Base-by-base conservation (phyloP, 2,329 filamentous ascomycete genomes). In the Trichocomaceae sp. region DNA sequence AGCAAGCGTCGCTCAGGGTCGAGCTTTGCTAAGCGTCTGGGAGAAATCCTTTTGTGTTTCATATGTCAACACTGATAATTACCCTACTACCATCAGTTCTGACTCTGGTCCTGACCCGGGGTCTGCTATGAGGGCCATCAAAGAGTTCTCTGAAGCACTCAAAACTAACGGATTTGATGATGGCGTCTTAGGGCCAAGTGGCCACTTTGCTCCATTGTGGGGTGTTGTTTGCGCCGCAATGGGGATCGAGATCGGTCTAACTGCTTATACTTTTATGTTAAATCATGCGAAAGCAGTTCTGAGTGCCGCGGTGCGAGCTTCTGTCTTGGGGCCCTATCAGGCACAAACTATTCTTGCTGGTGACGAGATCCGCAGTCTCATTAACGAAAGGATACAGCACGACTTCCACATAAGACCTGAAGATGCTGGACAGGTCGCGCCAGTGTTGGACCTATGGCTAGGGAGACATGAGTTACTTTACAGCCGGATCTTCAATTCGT, bases 401-500 rank as follows among this genome's bases (percentile, higher is more conserved):
- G 75, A 79, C 56, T 79, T 76, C 75, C 61, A 74, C 20, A 73
- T 66, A 19, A 63, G 66, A 35, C 74, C 79, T 1, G 77, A 80
- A 47, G 76, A 83, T 60, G 82, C 83, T 12, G 81, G 79, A 1
- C 80, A 85, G 60, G 77, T 77, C 37, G 79, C 83, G n/a, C 82
- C 83, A 2, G 73, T 76, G 10, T 74, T 84, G 69, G 83, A 86
- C 72, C 65, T 86, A 7, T 86, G 83, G 83, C 75, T 83, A 54
- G 83, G 83, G 1, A 74, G 83, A 59, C 83, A 86, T 67, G 83
- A 86, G 68, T 71, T 84, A 64, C 68, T 86, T 41, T 86, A 86
- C 66, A 84, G 81, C 62, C 74, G 83, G 57, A 85, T 86, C 55
- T 86, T 86, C 67, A 86, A 86, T 69, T 85, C 83, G 50, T 85